A percentile compares a stretch with the other conserved stretches of the same genome.
Evolutionary conservation across 805 yeast genomes (phyloP).

Genomic region (Nakazawaea wickerhamii): DNA sequence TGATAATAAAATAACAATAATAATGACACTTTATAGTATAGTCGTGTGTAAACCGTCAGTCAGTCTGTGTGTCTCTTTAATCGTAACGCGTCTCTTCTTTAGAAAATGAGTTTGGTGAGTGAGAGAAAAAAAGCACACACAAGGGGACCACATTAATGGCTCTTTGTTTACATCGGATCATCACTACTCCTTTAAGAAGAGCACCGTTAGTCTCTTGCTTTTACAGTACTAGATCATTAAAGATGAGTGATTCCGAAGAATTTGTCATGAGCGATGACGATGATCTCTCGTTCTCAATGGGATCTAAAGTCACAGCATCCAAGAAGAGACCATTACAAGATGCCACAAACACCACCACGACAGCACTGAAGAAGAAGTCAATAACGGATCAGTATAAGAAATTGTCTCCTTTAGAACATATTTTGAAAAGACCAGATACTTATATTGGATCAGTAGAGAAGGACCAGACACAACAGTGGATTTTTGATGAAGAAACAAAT

Average conservation of each 20-base stretch:
- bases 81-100: too few relatives aligned
- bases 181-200: background rate
- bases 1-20: too few relatives aligned
- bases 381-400: constrained; percentile 83
- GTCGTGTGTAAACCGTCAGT: too few relatives aligned
- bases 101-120: background rate
- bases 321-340: constrained; percentile 10
- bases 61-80: too few relatives aligned
- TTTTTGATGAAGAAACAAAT: constrained; percentile 60
- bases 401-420: constrained; percentile 92
- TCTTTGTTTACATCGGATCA: constrained; percentile 2
- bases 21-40: too few relatives aligned
- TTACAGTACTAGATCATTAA: background rate
- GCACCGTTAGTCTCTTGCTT: background rate
- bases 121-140: background rate
- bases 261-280: constrained; percentile 7
- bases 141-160: background rate
- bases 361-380: constrained; percentile 13
- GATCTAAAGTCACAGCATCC: background rate
- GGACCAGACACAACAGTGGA: constrained; percentile 79
- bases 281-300: background rate
- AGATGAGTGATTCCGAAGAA: constrained; percentile 6
- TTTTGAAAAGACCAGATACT: constrained; percentile 94
- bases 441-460: constrained; percentile 93
- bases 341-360: constrained; percentile 7